Evolutionary conservation across 129 eudicot species (phyloP).

Genomic region (Tagetes patula): DNA sequence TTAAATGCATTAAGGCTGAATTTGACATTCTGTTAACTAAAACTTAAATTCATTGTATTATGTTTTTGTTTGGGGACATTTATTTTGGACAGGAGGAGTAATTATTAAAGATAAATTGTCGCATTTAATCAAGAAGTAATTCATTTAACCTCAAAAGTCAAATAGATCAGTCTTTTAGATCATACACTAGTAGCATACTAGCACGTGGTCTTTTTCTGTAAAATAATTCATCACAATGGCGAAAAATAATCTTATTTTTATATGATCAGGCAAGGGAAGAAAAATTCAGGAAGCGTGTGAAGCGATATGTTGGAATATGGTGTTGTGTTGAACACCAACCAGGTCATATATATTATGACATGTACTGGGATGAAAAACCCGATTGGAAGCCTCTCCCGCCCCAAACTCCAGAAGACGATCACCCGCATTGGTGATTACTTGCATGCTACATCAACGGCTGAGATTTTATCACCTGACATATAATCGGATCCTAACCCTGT

Average conservation of each 20-base stretch:
- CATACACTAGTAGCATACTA: neutral
- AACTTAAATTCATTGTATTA: neutral
- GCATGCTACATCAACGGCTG: conserved; percentile 19
- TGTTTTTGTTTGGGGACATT: neutral
- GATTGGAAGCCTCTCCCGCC: conserved; percentile 95
- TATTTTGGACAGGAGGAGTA: neutral
- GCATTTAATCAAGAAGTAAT: conserved; percentile 3
- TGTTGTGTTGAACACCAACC: conserved; percentile 83
- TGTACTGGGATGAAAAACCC: conserved; percentile 98
- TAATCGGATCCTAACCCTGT: conserved; percentile 19
- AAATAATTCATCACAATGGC: neutral
- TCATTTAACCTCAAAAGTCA: conserved; percentile 5
- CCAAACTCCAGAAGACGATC: conserved; percentile 86
- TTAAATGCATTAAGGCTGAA: neutral
- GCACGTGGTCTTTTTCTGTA: neutral
- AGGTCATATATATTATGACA: conserved; percentile 93
- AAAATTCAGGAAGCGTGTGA: conserved; percentile 74
- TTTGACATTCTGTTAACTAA: neutral
- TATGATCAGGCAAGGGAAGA: conserved; percentile 59
- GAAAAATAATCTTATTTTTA: neutral
- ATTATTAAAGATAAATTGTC: neutral
- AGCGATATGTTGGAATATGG: conserved; percentile 87
- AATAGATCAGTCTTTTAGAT: conserved; percentile 5
- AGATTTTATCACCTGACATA: conserved; percentile 11
- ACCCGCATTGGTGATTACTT: conserved; percentile 59